phyloP scores from a whole-genome alignment of 371 early-diverging fungal genomes.

The Batrachochytrium dendrobatidis region DNA sequence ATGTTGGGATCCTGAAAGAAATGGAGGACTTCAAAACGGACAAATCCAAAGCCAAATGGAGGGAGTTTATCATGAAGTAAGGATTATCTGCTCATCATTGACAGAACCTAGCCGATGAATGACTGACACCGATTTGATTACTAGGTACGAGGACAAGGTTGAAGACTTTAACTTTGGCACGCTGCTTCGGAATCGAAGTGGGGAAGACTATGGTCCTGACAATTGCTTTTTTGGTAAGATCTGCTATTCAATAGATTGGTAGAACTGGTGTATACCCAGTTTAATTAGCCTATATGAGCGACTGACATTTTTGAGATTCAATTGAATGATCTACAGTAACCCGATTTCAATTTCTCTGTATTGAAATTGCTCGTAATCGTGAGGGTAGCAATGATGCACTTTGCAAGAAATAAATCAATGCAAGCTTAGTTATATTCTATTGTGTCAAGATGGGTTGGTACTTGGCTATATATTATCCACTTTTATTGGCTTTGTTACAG shows the following conservation, averaged over 20 bases:
- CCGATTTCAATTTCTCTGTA: constrained; percentile 74
- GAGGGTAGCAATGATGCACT: constrained; percentile 58
- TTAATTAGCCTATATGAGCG: too few species aligned
- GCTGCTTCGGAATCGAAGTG: constrained; percentile 67
- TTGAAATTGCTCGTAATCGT: constrained; percentile 84
- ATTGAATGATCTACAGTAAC: constrained; percentile 30
- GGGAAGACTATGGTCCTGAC: constrained; percentile 69
- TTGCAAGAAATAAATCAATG: constrained; percentile 5
- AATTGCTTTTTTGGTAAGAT: constrained; percentile 84
- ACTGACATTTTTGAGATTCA: too few species aligned
- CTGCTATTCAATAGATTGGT: neutral
- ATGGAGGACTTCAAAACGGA: constrained; percentile 69
- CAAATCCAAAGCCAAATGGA: constrained; percentile 80
- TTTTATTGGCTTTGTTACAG: too few species aligned
- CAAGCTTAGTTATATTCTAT: too few species aligned
- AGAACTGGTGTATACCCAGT: too few species aligned
- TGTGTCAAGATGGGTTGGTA: too few species aligned
- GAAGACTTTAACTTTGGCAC: constrained; percentile 88
- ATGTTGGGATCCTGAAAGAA: constrained; percentile 56
- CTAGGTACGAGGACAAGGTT: constrained; percentile 68
- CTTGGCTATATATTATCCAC: too few species aligned
- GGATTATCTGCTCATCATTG: neutral
- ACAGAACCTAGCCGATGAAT: neutral
- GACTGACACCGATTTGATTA: neutral
- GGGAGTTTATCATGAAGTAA: constrained; percentile 65